Base-by-base conservation (phyloP, 164 flowering plant species). In the Annona squamosa region DNA sequence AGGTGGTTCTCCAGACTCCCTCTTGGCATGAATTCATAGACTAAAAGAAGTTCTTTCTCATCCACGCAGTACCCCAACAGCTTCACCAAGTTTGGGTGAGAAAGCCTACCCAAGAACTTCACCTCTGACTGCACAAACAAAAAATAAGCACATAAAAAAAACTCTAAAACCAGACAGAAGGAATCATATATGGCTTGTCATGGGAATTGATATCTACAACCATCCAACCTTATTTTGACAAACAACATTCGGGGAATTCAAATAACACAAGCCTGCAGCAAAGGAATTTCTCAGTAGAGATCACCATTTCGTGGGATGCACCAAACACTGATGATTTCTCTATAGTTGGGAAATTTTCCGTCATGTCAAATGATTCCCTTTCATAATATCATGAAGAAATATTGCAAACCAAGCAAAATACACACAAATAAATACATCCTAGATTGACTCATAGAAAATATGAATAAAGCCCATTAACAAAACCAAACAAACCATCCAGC, bases 1-100 rank as follows among this genome's bases (percentile, higher is more conserved):
- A 93, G 88, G 75, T 93, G 98, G 80, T 91, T 90, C 75, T 93
- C 97, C 81, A 93, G 83, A 85, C 97, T 91, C 44, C 98, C 95
- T 56, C 77, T 90, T 69, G 83, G 91, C 97, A 93, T 87, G 83
- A 79, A 93, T 70, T 93, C 98, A 57, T 93, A 93, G 4, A 87
- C 89, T 3, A 93, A 91, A 10, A 93, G 86, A 37, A 91, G 88
- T 73, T 91, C 93, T 18, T 71, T 75, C 3, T 89, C 92, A 72
- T 93, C 98, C 85, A 78, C 83, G 73, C 98, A 87, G 77, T 86
- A 93, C 44, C 98, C 98, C 75, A 90, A 57, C 44, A 93, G 89
- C 86, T 75, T 90, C 46, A 91, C 98, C 68, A 93, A 87, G 76
- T 93, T 90, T 2, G 92, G 92, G 80, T 93, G 98, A 76, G 86